Conservation (phyloP, 2,329 filamentous ascomycete species). For the Sporothrix schenckii region DNA sequence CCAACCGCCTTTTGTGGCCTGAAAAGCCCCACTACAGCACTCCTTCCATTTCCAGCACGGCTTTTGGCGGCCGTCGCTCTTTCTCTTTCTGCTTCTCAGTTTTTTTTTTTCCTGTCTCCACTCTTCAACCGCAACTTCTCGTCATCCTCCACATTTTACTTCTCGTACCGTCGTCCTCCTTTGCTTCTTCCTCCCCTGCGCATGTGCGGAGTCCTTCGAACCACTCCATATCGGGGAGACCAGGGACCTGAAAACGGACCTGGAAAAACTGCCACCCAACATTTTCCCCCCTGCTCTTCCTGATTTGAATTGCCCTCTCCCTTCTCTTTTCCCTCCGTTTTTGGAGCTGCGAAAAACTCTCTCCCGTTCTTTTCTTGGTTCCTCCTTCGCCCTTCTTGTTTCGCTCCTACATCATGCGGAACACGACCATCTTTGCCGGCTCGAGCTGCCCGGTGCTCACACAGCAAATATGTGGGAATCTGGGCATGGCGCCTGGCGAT, state of each 20-base stretch:
- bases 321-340: conserved; percentile 4
- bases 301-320: conserved; percentile 2
- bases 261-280: not conserved
- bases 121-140: conserved; percentile 28
- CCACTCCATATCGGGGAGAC: conserved; percentile 17
- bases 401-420: conserved; percentile 41
- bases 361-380: not conserved
- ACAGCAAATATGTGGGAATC: conserved; percentile 67
- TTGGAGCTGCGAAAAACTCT: not conserved
- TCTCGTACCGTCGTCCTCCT: not conserved
- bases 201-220: conserved; percentile 10
- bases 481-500: conserved; percentile 66
- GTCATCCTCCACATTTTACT: not conserved
- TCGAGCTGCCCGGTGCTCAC: conserved; percentile 68
- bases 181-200: conserved; percentile 3
- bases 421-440: conserved; percentile 69
- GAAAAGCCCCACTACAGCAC: conserved; percentile 21
- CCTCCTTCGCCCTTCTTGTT: not conserved
- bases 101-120: conserved; percentile 29
- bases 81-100: conserved; percentile 16
- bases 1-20: conserved; percentile 5
- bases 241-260: conserved; percentile 15
- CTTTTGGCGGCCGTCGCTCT: conserved; percentile 38
- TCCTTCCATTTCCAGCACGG: conserved; percentile 6
- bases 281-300: not conserved